Evolutionary conservation across 1,139 yeast genomes (phyloP).

Genomic region (Candida sanyaensis): DNA sequence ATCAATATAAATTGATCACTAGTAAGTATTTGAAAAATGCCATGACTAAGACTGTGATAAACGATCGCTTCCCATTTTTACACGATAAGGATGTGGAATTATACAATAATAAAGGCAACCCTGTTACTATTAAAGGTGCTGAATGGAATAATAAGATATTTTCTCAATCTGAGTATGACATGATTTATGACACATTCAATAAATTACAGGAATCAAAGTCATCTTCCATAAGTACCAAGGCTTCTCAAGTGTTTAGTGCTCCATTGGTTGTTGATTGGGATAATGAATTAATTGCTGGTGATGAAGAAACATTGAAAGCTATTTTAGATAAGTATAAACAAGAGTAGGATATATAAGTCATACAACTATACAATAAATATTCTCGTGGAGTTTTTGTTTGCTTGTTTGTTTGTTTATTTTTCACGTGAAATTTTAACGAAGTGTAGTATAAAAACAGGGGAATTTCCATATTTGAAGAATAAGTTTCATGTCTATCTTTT

Average conservation of each 20-base stretch:
- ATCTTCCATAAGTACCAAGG: conserved; percentile 27
- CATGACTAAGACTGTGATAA: conserved; percentile 28
- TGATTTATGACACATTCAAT: conserved; percentile 43
- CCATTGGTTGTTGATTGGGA: conserved; percentile 54
- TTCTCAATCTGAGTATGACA: conserved; percentile 39
- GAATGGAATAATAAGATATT: conserved; percentile 34
- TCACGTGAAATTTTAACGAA: not conserved
- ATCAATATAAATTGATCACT: conserved; percentile 37
- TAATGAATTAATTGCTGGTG: conserved; percentile 44
- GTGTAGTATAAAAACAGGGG: not conserved
- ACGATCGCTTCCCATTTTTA: conserved; percentile 41
- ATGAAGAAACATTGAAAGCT: conserved; percentile 32
- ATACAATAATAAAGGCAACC: conserved; percentile 12
- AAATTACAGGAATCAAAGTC: conserved; percentile 22
- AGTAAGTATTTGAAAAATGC: conserved; percentile 29
- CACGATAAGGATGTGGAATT: conserved; percentile 22
- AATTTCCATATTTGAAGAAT: too few relatives aligned
- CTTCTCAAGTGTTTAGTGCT: conserved; percentile 39
- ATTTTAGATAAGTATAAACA: conserved; percentile 33
- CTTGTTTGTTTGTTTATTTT: not conserved
- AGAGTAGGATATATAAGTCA: not conserved
- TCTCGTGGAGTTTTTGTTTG: not conserved
- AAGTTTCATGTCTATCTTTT: not conserved
- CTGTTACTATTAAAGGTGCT: conserved; percentile 30
- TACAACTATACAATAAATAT: not conserved